These are phyloP conservation scores for Trametes hirsuta DNA, from an alignment of 1,284 basidiomycete species.

Conservation along the genomic window DNA sequence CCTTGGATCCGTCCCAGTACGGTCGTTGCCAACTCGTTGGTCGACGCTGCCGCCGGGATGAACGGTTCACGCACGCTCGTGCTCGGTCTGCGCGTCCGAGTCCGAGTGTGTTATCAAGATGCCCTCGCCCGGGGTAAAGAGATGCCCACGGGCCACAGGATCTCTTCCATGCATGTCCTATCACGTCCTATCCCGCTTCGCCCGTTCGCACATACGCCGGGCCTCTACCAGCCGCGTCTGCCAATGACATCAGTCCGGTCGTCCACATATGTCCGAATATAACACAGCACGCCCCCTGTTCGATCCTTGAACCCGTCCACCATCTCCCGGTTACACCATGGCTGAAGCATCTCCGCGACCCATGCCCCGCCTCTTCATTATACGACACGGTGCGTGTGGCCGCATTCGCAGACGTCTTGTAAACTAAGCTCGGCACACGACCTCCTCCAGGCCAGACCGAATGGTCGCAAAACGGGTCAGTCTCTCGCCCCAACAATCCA, in stretches of 20 bases:
- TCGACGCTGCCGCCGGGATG: background rate
- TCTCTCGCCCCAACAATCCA: constrained; percentile 12
- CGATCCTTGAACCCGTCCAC: background rate
- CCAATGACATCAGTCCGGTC: constrained; percentile 18
- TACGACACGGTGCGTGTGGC: constrained; percentile 67
- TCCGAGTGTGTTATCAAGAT: constrained; percentile 8
- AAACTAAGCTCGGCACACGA: constrained; percentile 3
- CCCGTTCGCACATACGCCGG: constrained; percentile 18
- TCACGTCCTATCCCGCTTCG: too few relatives aligned
- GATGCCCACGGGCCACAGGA: background rate
- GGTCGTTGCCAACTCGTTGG: background rate
- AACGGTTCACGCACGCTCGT: background rate
- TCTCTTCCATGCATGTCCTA: background rate
- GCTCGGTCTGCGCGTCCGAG: background rate
- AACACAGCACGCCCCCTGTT: background rate
- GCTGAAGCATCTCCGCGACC: constrained; percentile 40
- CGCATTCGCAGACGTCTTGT: background rate
- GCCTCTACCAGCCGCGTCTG: background rate
- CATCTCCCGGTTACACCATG: constrained; percentile 13
- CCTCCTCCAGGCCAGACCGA: constrained; percentile 81
- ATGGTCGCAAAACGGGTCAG: constrained; percentile 88
- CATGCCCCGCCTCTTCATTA: constrained; percentile 75
- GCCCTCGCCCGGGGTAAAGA: background rate
- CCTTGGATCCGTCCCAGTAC: background rate
- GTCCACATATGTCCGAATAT: background rate